phyloP scores from a whole-genome alignment of 2,329 filamentous ascomycete genomes.

The Cercospora citrullina region DNA sequence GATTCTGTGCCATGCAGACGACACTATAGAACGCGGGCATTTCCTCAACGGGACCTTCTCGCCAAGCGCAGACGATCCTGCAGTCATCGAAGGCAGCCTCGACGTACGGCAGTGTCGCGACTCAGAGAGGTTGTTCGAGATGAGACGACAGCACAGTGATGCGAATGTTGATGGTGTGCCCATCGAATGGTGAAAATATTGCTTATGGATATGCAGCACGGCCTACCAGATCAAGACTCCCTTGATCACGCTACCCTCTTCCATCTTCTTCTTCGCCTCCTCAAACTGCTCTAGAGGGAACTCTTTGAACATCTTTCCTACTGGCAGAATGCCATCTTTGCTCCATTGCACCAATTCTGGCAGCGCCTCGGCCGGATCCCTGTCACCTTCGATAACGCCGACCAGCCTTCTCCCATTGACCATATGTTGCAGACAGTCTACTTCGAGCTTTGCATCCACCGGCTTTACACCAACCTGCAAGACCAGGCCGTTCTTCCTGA shows the following conservation, averaged over 20 bases:
- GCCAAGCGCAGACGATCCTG: conserved; percentile 1
- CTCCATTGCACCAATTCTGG: conserved; percentile 50
- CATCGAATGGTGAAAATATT: background rate
- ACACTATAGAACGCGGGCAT: conserved; percentile 15
- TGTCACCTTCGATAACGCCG: conserved; percentile 49
- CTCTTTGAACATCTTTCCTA: conserved; percentile 45
- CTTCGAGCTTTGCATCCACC: conserved; percentile 40
- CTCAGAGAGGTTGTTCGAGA: conserved; percentile 7
- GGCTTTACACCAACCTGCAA: conserved; percentile 51
- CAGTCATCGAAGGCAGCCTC: conserved; percentile 4
- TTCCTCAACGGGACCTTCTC: conserved; percentile 8
- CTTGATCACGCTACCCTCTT: conserved; percentile 42
- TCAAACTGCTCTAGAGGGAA: conserved; percentile 43
- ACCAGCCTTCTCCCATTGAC: conserved; percentile 48
- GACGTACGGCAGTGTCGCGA: conserved; percentile 9
- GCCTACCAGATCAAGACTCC: conserved; percentile 43
- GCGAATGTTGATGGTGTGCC: conserved; percentile 5
- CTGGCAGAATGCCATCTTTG: conserved; percentile 45
- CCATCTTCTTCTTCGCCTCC: conserved; percentile 41
- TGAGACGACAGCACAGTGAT: conserved; percentile 7
- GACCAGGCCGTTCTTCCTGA: conserved; percentile 49
- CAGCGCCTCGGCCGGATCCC: conserved; percentile 42
- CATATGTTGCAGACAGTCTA: conserved; percentile 46
- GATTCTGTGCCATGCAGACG: conserved; percentile 17
- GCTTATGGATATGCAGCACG: background rate